A percentile compares a stretch with the other conserved stretches of the same genome.
phyloP scores from a whole-genome alignment of 768 basidiomycete genomes.

The Naganishia onofrii region DNA sequence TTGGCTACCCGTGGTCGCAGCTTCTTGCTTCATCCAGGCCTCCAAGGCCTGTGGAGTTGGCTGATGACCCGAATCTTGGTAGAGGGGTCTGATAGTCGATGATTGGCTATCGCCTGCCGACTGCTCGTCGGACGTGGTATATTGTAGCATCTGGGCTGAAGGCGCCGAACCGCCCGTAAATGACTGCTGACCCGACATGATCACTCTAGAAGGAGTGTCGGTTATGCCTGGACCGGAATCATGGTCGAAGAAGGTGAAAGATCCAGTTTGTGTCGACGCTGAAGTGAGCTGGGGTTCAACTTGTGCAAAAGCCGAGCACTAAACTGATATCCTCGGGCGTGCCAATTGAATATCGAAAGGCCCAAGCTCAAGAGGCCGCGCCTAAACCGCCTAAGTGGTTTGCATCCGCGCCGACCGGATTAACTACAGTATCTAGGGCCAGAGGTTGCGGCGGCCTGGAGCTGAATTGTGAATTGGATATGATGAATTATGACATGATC shows the following conservation, averaged over 20 bases:
- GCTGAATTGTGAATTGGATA: too few species aligned
- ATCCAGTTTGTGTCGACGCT: not conserved
- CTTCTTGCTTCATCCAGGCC: not conserved
- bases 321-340: too few species aligned
- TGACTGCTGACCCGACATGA: not conserved
- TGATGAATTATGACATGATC: too few species aligned
- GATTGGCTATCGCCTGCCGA: not conserved
- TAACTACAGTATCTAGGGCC: not conserved
- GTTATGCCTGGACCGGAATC: not conserved
- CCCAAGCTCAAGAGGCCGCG: too few species aligned
- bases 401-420: constrained; percentile 2
- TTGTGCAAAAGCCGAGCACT: too few species aligned
- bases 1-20: not conserved
- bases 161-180: not conserved
- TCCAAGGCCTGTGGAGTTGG: not conserved
- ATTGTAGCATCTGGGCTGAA: not conserved
- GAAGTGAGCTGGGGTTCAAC: too few species aligned
- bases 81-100: not conserved
- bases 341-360: too few species aligned
- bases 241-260: not conserved
- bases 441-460: not conserved
- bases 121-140: not conserved
- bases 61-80: not conserved
- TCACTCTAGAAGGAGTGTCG: not conserved
- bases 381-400: not conserved